phyloP scores from a whole-genome alignment of 441 rosid species.

The Flueggea neowawraea region DNA sequence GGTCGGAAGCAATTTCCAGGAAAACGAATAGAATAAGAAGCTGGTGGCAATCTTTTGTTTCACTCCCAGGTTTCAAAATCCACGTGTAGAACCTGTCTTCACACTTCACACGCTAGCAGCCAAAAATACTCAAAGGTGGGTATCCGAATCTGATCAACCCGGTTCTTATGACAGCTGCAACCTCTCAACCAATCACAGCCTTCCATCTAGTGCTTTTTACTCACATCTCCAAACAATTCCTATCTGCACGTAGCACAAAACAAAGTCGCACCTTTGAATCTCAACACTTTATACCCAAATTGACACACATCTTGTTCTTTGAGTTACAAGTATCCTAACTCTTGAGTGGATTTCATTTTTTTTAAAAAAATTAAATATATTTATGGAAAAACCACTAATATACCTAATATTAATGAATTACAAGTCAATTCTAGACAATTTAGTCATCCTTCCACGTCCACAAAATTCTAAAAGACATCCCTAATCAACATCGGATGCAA shows the following conservation, averaged over 20 bases:
- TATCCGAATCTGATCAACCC: background rate
- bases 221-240: background rate
- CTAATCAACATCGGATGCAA: slow-evolving; percentile 1
- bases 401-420: no score
- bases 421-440: background rate
- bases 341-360: no score
- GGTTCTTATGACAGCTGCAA: background rate
- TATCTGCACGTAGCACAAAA: no score
- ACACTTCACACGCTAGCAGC: background rate
- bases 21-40: background rate
- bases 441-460: slow-evolving; percentile 26
- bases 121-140: background rate
- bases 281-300: no score
- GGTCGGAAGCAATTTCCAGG: background rate
- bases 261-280: no score
- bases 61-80: background rate
- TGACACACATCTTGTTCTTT: no score
- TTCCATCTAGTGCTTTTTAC: background rate
- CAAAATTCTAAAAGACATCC: slow-evolving; percentile 19
- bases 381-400: no score
- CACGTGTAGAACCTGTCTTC: background rate
- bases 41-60: background rate
- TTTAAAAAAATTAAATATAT: no score
- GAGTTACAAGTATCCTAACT: no score
- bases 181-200: background rate